phyloP scores from a whole-genome alignment of 2,329 filamentous ascomycete genomes.

The Sphaerulina populicola region DNA sequence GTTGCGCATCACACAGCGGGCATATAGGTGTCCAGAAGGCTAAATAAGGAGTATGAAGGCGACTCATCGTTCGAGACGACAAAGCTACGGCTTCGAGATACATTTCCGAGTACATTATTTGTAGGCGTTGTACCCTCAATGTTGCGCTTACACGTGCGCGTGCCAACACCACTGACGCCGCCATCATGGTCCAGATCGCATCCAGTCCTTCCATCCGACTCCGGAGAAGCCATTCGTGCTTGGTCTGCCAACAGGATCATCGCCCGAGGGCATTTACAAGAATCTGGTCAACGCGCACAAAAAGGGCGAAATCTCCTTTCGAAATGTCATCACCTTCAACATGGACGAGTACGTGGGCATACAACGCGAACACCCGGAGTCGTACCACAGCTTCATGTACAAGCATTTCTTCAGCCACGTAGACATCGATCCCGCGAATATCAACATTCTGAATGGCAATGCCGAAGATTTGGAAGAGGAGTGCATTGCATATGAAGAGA shows the following conservation, averaged over 20 bases:
- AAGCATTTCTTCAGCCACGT: conserved; percentile 82
- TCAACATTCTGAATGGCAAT: conserved; percentile 78
- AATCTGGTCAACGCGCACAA: conserved; percentile 64
- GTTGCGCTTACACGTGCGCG: too few relatives aligned
- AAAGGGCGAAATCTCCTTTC: conserved; percentile 68
- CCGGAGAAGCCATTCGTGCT: conserved; percentile 68
- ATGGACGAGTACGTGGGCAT: conserved; percentile 90
- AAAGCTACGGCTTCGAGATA: conserved; percentile 61
- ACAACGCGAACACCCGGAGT: conserved; percentile 72
- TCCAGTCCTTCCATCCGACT: conserved; percentile 67
- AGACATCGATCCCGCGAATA: conserved; percentile 71
- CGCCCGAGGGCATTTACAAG: conserved; percentile 68
- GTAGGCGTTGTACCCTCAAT: conserved; percentile 36
- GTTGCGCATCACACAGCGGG: neutral
- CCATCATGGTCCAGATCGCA: conserved; percentile 52
- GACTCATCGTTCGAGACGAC: conserved; percentile 74
- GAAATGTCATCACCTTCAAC: conserved; percentile 85
- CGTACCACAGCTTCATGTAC: conserved; percentile 91
- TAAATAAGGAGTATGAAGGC: conserved; percentile 45
- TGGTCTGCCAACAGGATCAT: conserved; percentile 75
- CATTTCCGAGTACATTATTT: conserved; percentile 72
- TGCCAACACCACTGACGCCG: neutral
- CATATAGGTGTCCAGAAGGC: neutral
- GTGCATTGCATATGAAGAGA: conserved; percentile 69
- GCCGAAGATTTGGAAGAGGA: conserved; percentile 66